Conservation (phyloP, 73 alveolate species). For the Blepharisma japonicum region DNA sequence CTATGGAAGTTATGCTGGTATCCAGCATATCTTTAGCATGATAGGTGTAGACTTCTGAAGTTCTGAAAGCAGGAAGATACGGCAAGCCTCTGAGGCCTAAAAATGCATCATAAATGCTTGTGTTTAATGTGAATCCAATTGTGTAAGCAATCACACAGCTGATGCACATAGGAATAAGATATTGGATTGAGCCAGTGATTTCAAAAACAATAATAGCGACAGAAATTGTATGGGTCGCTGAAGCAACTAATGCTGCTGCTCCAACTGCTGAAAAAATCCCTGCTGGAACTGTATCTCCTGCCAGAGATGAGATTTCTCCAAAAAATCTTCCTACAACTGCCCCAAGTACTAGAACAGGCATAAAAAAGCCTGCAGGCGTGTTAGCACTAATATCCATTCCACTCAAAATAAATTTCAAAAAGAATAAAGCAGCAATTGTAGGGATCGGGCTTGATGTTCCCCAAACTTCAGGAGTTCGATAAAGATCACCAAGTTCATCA, state of each 20-base stretch:
- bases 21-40: slow-evolving; percentile 79
- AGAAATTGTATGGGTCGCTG: slow-evolving; percentile 85
- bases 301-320: slow-evolving; percentile 40
- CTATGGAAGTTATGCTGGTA: neutral
- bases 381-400: slow-evolving; percentile 45
- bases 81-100: slow-evolving; percentile 82
- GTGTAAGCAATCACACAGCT: slow-evolving; percentile 75
- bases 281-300: neutral
- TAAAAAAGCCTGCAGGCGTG: slow-evolving; percentile 66
- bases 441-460: no score
- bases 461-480: no score
- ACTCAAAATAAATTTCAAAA: slow-evolving; percentile 41
- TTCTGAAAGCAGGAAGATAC: slow-evolving; percentile 75
- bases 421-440: neutral
- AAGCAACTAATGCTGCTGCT: slow-evolving; percentile 83
- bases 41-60: slow-evolving; percentile 55
- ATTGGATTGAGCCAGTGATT: slow-evolving; percentile 73
- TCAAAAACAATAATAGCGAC: slow-evolving; percentile 88
- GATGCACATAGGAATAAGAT: slow-evolving; percentile 70
- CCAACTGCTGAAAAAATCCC: slow-evolving; percentile 72
- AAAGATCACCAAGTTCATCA: neutral
- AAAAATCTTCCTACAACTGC: slow-evolving; percentile 70
- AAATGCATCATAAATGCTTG: slow-evolving; percentile 80
- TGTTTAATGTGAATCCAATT: slow-evolving; percentile 66
- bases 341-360: slow-evolving; percentile 59